phyloP scores from a whole-genome alignment of 345 rosid species.

The Populus davidiana region DNA sequence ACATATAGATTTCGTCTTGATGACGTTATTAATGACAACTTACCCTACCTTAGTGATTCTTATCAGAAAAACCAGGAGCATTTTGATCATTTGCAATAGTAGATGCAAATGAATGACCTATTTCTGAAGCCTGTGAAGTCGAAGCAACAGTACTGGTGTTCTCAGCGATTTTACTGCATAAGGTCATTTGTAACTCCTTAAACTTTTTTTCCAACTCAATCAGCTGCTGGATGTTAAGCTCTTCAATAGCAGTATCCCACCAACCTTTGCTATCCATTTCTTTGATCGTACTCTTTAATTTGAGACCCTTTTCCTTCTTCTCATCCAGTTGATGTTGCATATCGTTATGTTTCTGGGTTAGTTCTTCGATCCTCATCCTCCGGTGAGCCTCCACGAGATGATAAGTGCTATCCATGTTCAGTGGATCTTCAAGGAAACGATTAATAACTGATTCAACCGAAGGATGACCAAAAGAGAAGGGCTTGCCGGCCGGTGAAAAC shows the following conservation, averaged over 20 bases:
- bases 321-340: conserved; percentile 12
- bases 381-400: conserved; percentile 36
- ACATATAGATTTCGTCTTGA: too few species aligned
- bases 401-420: not conserved
- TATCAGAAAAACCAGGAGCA: too few species aligned
- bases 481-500: conserved; percentile 14
- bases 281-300: not conserved
- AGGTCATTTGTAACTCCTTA: not conserved
- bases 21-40: too few species aligned
- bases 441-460: conserved; percentile 11
- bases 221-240: conserved; percentile 12
- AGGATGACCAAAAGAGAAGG: conserved; percentile 9
- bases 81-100: too few species aligned
- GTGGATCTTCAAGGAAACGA: conserved; percentile 10
- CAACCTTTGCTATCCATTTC: not conserved
- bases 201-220: not conserved
- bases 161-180: not conserved
- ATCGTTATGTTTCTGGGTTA: conserved; percentile 11
- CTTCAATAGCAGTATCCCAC: conserved; percentile 22
- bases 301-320: not conserved
- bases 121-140: too few species aligned
- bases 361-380: conserved; percentile 12
- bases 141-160: too few species aligned
- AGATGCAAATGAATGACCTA: too few species aligned
- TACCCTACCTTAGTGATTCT: too few species aligned